Conservation (phyloP, 345 rosid genomes). For the Rubroshorea leprosula region DNA sequence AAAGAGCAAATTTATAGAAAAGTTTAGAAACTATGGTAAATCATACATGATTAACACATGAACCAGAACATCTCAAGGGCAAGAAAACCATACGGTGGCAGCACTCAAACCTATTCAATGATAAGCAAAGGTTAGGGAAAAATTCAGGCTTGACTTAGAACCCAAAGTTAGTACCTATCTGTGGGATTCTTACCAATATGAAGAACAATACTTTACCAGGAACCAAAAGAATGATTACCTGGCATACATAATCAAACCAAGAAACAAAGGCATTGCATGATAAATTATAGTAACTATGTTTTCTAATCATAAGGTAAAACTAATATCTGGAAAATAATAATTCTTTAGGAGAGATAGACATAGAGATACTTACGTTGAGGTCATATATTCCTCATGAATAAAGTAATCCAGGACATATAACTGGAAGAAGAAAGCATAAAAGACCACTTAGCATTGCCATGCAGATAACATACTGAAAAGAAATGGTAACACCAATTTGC, state of each 20-base stretch:
- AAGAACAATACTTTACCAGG: not conserved
- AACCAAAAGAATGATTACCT: constrained; percentile 1
- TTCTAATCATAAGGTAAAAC: not conserved
- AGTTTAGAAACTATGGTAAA: too few relatives aligned
- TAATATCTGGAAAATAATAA: not conserved
- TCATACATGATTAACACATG: too few relatives aligned
- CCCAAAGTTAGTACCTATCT: too few relatives aligned
- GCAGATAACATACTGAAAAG: not conserved
- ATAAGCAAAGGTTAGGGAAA: too few relatives aligned
- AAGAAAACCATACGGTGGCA: too few relatives aligned
- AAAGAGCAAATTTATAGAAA: too few relatives aligned
- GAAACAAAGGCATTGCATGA: constrained; percentile 5
- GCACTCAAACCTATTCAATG: too few relatives aligned
- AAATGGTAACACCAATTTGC: constrained; percentile 3
- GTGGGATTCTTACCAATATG: not conserved
- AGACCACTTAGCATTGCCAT: constrained; percentile 12
- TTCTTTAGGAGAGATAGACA: constrained; percentile 6
- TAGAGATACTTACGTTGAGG: constrained; percentile 71
- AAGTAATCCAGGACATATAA: constrained; percentile 79
- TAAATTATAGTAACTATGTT: not conserved
- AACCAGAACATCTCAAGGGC: not conserved
- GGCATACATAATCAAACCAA: not conserved
- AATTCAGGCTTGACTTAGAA: too few relatives aligned
- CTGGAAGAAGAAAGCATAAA: constrained; percentile 32
- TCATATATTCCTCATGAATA: constrained; percentile 81